Evolutionary conservation across 805 yeast species (phyloP), one percentile per base, ranked within the genome.

Genomic region (Hemisphaericaspora nanyangensis): DNA sequence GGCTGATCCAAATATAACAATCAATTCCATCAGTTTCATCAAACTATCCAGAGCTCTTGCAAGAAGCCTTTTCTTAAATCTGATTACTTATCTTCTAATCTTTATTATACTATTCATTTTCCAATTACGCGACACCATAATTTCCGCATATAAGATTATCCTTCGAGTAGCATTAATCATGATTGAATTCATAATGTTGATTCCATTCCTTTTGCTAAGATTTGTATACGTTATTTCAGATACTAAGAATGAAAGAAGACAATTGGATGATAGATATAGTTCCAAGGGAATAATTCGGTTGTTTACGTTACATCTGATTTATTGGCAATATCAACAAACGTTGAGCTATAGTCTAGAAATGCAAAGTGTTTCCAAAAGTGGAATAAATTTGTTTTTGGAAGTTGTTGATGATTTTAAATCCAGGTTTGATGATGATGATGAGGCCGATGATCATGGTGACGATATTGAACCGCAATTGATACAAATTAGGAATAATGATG

Each of bases 1-100:
- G n/a, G n/a, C n/a, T 22, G 5, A 22, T 22, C 26, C 26, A 22
- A 22, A 22, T 22, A 22, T 22, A 8, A 8, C 8, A 3, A 12
- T 22, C 12, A 22, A 22, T 22, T 22, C 26, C 11, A 22, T 22
- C 11, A 34, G 38, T 7, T 30, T 39, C 12, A 5, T 39, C 18
- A 29, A 24, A 4, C 18, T 31, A n/a, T 32, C 40, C 15, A 35
- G 30, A 29, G 24, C 25, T 6, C 31, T 37, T 10, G 40, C 37
- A 16, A 13, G 26, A 26, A 40, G 37, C 19, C 33, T 41, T n/a
- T 30, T 28, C 33, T 30, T 41, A 10, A 41, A 41, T 28, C 35
- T 34, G 3, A 13, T 30, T 1, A 17, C 38, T 12, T 41, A 41
- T 24, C n/a, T 38, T 5, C 30, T 37, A 7, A 28, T 41, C n/a